Percentiles rank a stretch among this genome's conserved stretches.
phyloP scores from a whole-genome alignment of 371 early-diverging fungal genomes.

The Conidiobolus incongruus region DNA sequence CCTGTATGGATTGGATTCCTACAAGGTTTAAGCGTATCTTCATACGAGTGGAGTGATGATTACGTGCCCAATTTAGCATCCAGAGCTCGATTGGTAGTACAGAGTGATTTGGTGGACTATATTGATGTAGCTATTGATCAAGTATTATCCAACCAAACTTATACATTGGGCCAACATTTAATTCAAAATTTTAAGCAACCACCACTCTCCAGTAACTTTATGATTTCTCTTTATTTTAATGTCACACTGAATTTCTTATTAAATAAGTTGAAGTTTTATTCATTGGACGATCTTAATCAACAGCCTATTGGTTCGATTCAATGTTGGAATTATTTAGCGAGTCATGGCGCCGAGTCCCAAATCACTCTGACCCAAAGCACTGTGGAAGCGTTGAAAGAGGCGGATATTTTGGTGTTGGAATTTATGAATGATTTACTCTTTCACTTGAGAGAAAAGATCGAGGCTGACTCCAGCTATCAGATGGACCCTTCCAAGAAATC shows the following conservation, averaged over 20 bases:
- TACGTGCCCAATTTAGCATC: neutral
- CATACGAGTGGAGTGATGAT: neutral
- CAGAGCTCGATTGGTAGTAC: neutral
- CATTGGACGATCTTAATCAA: neutral
- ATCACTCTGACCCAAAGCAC: neutral
- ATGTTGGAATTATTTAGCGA: neutral
- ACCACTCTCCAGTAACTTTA: neutral
- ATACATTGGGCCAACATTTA: neutral
- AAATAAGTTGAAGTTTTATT: neutral
- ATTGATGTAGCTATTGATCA: neutral
- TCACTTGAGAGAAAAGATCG: neutral
- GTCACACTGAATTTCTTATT: slow-evolving; percentile 1
- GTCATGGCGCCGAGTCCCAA: neutral
- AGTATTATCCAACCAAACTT: neutral
- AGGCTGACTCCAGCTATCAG: neutral
- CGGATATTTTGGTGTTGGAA: neutral
- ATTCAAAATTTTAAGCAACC: neutral
- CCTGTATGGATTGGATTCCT: slow-evolving; percentile 3
- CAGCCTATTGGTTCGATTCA: neutral
- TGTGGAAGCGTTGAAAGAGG: neutral
- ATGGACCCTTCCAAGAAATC: neutral
- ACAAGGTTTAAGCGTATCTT: neutral
- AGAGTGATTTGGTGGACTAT: neutral
- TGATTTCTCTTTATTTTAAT: neutral
- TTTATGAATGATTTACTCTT: neutral